A percentile compares a stretch with the other conserved stretches of the same genome.
These are phyloP conservation scores for Eucalyptus regnans DNA, from an alignment of 345 rosid genomes.

Conservation along the genomic window DNA sequence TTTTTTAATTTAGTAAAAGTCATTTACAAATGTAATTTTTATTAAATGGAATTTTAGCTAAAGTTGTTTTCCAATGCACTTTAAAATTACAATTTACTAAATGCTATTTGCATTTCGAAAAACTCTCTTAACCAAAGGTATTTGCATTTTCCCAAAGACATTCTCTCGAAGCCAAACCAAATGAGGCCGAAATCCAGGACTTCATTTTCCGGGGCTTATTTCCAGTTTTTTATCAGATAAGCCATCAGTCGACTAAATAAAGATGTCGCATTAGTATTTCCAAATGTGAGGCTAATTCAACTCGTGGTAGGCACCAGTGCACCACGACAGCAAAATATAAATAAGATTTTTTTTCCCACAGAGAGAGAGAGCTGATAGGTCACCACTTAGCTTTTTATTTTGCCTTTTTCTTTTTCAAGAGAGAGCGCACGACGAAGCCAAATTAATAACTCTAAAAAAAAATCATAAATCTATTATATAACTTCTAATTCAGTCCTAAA, in stretches of 20 bases:
- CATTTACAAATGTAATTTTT: too few relatives aligned
- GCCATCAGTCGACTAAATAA: neutral
- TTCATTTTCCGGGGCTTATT: neutral
- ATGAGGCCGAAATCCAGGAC: accelerated
- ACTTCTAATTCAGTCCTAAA: neutral
- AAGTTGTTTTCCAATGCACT: too few relatives aligned
- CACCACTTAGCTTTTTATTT: neutral
- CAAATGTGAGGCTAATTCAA: neutral
- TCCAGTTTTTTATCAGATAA: neutral
- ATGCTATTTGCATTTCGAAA: too few relatives aligned
- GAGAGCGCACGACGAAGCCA: neutral
- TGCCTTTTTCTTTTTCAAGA: neutral
- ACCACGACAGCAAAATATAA: neutral
- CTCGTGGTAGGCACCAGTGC: neutral
- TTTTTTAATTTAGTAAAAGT: too few relatives aligned
- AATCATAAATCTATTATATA: too few relatives aligned
- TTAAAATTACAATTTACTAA: too few relatives aligned
- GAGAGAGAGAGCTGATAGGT: neutral
- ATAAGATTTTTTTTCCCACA: neutral
- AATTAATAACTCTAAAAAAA: too few relatives aligned
- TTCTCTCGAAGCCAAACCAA: accelerated
- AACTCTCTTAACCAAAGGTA: too few relatives aligned
- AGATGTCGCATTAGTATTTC: neutral
- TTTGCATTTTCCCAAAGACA: too few relatives aligned
- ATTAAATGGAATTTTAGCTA: too few relatives aligned